A percentile compares a stretch with the other conserved stretches of the same genome.
phyloP scores from a whole-genome alignment of 352 stramenopile species.

The Hyaloperonospora brassicae region DNA sequence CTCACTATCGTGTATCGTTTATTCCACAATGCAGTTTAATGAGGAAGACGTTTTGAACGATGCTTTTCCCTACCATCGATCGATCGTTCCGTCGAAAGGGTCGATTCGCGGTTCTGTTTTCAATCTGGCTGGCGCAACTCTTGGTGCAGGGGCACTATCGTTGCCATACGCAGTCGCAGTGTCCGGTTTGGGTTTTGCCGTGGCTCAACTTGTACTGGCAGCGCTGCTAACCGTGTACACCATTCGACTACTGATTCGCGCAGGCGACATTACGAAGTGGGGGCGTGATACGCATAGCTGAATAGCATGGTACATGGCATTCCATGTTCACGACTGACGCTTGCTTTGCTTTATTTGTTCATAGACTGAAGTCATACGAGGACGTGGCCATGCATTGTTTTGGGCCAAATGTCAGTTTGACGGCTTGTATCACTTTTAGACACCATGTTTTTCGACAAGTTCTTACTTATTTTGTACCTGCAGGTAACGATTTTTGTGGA shows the following conservation, averaged over 20 bases:
- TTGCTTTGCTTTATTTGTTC: slow-evolving; percentile 5
- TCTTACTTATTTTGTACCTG: slow-evolving; percentile 3
- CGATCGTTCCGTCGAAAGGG: slow-evolving; percentile 70
- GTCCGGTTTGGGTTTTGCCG: slow-evolving; percentile 67
- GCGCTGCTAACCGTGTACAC: slow-evolving; percentile 73
- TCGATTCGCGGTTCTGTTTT: slow-evolving; percentile 82
- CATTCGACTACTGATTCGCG: slow-evolving; percentile 73
- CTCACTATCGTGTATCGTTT: neutral
- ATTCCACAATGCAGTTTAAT: slow-evolving; percentile 12
- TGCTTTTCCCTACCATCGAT: slow-evolving; percentile 69
- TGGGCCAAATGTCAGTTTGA: slow-evolving; percentile 45
- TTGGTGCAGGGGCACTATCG: slow-evolving; percentile 68
- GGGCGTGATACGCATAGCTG: slow-evolving; percentile 4
- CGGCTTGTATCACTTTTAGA: neutral
- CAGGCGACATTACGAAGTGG: slow-evolving; percentile 72
- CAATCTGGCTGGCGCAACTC: slow-evolving; percentile 73
- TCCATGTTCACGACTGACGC: neutral
- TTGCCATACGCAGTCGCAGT: slow-evolving; percentile 76
- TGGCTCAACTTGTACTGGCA: slow-evolving; percentile 61
- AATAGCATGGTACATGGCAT: neutral
- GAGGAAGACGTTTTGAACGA: slow-evolving; percentile 47
- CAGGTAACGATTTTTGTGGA: slow-evolving; percentile 78
- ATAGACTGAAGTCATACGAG: slow-evolving; percentile 79
- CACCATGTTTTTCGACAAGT: neutral
- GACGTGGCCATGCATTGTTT: slow-evolving; percentile 80